Evolutionary conservation across 306 rosid genomes (phyloP).

Genomic region (Macrotyloma uniflorum): DNA sequence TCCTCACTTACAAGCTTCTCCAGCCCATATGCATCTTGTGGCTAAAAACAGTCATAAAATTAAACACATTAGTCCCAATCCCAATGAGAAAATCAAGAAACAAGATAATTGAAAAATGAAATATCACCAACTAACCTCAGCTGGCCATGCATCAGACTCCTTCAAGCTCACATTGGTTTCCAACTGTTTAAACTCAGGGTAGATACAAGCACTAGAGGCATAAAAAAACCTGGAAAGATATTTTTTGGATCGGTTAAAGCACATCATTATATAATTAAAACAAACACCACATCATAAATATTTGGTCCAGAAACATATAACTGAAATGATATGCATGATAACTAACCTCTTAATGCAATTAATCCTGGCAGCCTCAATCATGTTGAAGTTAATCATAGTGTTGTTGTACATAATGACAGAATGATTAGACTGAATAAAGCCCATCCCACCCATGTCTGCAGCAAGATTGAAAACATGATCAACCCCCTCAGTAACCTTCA

Average conservation of each 20-base stretch:
- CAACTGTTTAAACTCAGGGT: constrained; percentile 94
- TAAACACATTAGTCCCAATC: constrained; percentile 31
- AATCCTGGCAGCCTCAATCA: constrained; percentile 93
- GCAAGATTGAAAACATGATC: constrained; percentile 98
- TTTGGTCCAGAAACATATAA: constrained; percentile 1
- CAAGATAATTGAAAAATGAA: constrained; percentile 21
- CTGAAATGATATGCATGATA: constrained; percentile 9
- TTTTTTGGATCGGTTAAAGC: neutral
- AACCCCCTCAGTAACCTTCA: constrained; percentile 79
- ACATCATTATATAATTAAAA: constrained; percentile 24
- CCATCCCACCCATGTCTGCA: constrained; percentile 99
- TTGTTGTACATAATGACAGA: constrained; percentile 96
- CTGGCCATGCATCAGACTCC: constrained; percentile 99
- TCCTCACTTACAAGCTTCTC: constrained; percentile 99
- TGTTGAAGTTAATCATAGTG: constrained; percentile 97
- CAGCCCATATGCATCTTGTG: constrained; percentile 99
- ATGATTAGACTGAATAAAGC: constrained; percentile 96
- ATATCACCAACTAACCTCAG: constrained; percentile 69
- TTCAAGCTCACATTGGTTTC: constrained; percentile 98
- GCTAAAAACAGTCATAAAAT: constrained; percentile 52
- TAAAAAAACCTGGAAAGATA: constrained; percentile 75
- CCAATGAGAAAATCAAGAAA: neutral
- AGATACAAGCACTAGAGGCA: constrained; percentile 99
- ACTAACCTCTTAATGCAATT: constrained; percentile 87
- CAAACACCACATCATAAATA: neutral